Evolutionary conservation across 2,329 filamentous ascomycete genomes (phyloP), one percentile per base, ranked within the genome.

Genomic region (Colletotrichum coccodes): DNA sequence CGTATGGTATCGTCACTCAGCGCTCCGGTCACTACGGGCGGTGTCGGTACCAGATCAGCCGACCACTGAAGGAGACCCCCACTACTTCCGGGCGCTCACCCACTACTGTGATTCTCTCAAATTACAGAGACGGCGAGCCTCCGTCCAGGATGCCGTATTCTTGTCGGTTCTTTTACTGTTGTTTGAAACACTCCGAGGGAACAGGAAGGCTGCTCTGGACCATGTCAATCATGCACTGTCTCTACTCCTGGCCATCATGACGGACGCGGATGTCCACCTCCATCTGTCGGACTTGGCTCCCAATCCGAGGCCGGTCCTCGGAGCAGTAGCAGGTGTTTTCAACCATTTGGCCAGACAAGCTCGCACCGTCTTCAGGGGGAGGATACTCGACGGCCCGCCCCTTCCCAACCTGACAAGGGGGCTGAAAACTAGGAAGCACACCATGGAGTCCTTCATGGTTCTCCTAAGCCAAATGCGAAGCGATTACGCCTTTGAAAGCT

Each of bases 181-280:
- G 12, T 80, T 80, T 16, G 79, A 80, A 36, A 74, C 67, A 0
- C 62, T 80, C 0, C 64, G 77, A 11, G 79, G 76, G 1, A 75
- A 77, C 16, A 71, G 68, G 9, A 77, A 75, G 38, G 76, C 76
- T 8, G 79, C 78, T 0, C 54, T 80, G 18, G 73, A 76, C n/a
- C 79, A 80, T 53, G 71, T 80, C 5, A 80, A 80, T 21, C 79
- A 80, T 49, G 78, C 76, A 0, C 64, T 81, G 11, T 74, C 79
- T 9, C 72, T 81, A 4, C 49, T 81, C 1, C 71, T 81, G 18
- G 66, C 74, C 1, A 53, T 81, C 6, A 11, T 80, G n/a, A 75
- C 75, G 0, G 77, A 78, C 11, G 54, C 60, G 5, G 64, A 75
- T 7, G 28, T 53, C 3, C 50, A 70, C 4, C 46, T 57, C 4